Base-by-base conservation (phyloP, 495 filamentous ascomycete genomes). In the Usnea hakonensis region DNA sequence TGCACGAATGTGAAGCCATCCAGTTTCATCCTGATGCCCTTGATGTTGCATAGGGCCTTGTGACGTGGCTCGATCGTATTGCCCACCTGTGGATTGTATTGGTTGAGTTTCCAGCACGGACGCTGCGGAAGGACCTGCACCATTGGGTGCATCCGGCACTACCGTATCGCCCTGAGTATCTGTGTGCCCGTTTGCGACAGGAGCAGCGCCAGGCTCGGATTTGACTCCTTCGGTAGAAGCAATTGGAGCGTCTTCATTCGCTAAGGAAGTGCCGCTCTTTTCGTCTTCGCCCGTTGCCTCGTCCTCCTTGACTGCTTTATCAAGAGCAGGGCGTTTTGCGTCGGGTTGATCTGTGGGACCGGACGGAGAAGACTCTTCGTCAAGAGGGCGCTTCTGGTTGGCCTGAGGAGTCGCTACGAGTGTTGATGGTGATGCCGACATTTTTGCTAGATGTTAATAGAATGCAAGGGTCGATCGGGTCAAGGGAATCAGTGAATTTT, bases 1-100 rank as follows among this genome's bases (percentile, higher is more conserved):
- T 21, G 95, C 89, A 65, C 94, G 89, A 67, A 98, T 87, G 74
- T 98, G 95, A 64, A 98, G 90, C 95, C 95, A 97, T 41, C 82
- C 84, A 52, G 88, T 94, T 76, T 98, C 95, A 69, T 98, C 95
- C 69, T 93, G 83, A 28, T 78, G 75, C 36, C 78, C 75, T 55
- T 74, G 75, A 65, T 78, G 77, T 66, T 77, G 75, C 16, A 80
- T 76, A 57, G 77, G 70, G 9, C 63, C 66, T 59, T 85, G 81
- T 30, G 78, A 78, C 55, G 74, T 74, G 23, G 74, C 71, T 30
- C 81, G 74, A 59, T 84, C 83, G 55, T 81, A 81, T 41, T 82
- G 77, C 40, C 78, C 79, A 43, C 81, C 76, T 35, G 83, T 86
- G n/a, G 84, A 85, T 69, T 85, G 83, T 61, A 87, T 87, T 8